phyloP scores from a whole-genome alignment of 129 eudicot genomes.

The Sambucus nigra region DNA sequence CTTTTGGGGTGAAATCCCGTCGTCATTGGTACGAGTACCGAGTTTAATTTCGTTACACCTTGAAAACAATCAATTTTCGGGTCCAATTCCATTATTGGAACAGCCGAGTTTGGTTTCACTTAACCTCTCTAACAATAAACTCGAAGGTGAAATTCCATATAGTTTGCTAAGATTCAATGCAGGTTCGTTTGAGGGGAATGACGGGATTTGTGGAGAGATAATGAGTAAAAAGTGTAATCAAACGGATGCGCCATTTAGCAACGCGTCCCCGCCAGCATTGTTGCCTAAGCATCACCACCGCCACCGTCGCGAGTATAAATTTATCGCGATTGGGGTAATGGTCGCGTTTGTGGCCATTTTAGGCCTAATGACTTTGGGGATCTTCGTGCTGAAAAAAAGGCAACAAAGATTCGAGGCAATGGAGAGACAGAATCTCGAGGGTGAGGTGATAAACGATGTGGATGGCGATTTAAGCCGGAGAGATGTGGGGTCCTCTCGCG shows the following conservation, averaged over 20 bases:
- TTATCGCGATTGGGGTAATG: conserved; percentile 23
- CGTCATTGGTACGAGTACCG: conserved; percentile 17
- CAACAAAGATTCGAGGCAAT: conserved; percentile 17
- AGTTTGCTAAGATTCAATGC: conserved; percentile 12
- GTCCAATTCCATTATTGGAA: conserved; percentile 23
- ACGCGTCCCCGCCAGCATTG: conserved; percentile 3
- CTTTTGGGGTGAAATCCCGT: conserved; percentile 37
- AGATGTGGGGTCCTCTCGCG: conserved; percentile 11
- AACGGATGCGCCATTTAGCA: neutral
- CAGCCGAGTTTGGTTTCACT: conserved; percentile 15
- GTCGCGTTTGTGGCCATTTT: conserved; percentile 18
- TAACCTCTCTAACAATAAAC: conserved; percentile 24
- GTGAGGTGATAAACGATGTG: conserved; percentile 19
- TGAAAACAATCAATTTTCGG: conserved; percentile 39
- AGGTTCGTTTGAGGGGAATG: conserved; percentile 23
- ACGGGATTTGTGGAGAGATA: conserved; percentile 27
- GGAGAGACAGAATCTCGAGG: conserved; percentile 29
- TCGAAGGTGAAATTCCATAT: conserved; percentile 31
- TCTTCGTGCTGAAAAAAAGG: conserved; percentile 21
- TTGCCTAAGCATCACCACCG: neutral
- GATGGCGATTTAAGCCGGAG: neutral
- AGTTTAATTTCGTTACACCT: conserved; percentile 26
- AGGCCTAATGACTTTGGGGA: conserved; percentile 27
- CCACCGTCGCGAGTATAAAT: conserved; percentile 4
- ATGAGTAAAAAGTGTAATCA: conserved; percentile 16